Evolutionary conservation across 768 basidiomycete genomes (phyloP), one percentile per base, ranked within the genome.

Genomic region (Hygrophorus russula): DNA sequence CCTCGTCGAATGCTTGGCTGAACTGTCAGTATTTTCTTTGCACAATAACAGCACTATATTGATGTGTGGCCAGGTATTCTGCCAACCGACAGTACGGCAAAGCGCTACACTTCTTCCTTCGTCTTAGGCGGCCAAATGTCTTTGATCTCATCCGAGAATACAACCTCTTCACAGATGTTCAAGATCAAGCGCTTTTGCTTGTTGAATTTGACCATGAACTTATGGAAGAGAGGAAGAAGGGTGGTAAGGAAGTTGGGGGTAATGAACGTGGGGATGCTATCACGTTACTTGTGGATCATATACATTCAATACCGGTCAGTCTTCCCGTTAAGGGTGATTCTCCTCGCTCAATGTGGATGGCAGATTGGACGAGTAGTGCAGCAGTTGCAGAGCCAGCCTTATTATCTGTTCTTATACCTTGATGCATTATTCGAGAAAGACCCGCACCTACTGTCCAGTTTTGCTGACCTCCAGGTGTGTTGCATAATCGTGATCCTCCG

Each of bases 161-260:
- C 56, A 94, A 94, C 54, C 67, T 99, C 5, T 99, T 96, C 60
- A 87, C 92, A 17, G 89, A 88, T 44, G 88, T 99, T 2, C 84
- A 88, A 55, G 92, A 98, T 54, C 92, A 96, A 61, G 91, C 87
- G 13, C 66, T 96, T 2, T 68, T 91, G 9, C 76, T 99, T 1
- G 83, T 99, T 10, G 90, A 98, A 55, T 98, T 98, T 49, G 94
- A 97, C 53, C 80, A 87, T 45, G 89, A 94, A 57, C 66, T 93
- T 24, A 76, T 78, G 62, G 75, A 76, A 50, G 75, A 73, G 55
- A 67, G 71, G 17, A 67, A 67, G 49, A 58, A 59, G 45, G 66
- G 65, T 5, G 71, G 67, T 0, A 60, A 63, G 20, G 58, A 65
- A 15, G 59, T 57, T 4, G 56, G 62, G 15, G 61, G 66, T 24